phyloP scores from a whole-genome alignment of 73 alveolate species.

The Blepharisma stoltei region DNA sequence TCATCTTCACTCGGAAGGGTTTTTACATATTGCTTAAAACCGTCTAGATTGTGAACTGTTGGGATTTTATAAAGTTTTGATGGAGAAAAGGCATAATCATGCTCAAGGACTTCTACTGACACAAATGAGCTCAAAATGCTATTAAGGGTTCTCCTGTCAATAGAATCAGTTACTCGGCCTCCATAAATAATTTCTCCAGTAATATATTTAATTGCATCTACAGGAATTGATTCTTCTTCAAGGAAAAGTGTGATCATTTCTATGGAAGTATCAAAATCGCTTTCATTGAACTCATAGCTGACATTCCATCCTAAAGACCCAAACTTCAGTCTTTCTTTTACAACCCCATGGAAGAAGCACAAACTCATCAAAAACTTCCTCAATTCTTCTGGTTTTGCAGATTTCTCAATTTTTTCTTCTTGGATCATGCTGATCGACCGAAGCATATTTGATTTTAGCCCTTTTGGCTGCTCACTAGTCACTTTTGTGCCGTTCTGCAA shows the following conservation, averaged over 20 bases:
- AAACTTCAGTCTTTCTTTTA: slow-evolving; percentile 94
- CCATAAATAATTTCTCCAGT: slow-evolving; percentile 97
- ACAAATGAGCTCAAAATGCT: slow-evolving; percentile 76
- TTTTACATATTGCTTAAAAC: slow-evolving; percentile 52
- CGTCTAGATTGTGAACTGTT: slow-evolving; percentile 41
- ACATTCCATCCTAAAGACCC: slow-evolving; percentile 98
- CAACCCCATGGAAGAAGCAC: slow-evolving; percentile 97
- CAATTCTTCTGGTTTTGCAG: slow-evolving; percentile 73
- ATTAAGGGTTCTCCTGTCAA: slow-evolving; percentile 91
- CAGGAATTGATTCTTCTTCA: slow-evolving; percentile 86
- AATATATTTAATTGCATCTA: slow-evolving; percentile 85
- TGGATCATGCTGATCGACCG: slow-evolving; percentile 38
- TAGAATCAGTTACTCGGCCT: slow-evolving; percentile 96
- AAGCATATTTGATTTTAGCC: slow-evolving; percentile 64
- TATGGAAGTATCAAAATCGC: slow-evolving; percentile 91
- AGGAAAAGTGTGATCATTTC: slow-evolving; percentile 79
- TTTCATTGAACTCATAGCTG: slow-evolving; percentile 94
- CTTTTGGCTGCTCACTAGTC: slow-evolving; percentile 98
- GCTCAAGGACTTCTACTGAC: slow-evolving; percentile 79
- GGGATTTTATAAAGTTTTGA: slow-evolving; percentile 61
- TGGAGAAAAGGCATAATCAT: slow-evolving; percentile 57
- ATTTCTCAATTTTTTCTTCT: not conserved
- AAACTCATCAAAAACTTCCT: slow-evolving; percentile 77
- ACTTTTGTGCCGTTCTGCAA: slow-evolving; percentile 91
- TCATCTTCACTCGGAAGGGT: slow-evolving; percentile 84